Percentiles rank a stretch among this genome's conserved stretches.
Evolutionary conservation across 495 filamentous ascomycete species (phyloP).

Genomic region (Schizothecium vesticola): DNA sequence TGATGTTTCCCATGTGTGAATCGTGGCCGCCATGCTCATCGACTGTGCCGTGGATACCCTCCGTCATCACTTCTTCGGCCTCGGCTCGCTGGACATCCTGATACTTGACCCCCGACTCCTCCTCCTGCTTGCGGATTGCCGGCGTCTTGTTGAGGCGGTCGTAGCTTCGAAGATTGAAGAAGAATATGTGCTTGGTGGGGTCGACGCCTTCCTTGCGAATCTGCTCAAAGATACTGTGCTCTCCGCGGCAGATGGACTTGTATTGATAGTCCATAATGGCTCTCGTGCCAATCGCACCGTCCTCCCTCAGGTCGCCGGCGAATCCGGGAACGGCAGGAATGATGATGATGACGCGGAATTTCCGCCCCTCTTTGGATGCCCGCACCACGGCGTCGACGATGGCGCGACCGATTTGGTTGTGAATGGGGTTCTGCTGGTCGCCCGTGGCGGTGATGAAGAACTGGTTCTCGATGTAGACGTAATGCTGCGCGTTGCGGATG

Average conservation of each 20-base stretch:
- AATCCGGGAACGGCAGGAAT: slow-evolving; percentile 93
- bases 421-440: slow-evolving; percentile 74
- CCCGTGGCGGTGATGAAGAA: slow-evolving; percentile 97
- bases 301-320: slow-evolving; percentile 79
- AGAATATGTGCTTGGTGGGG: slow-evolving; percentile 74
- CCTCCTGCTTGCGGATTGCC: slow-evolving; percentile 61
- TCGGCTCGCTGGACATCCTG: slow-evolving; percentile 79
- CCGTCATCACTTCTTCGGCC: slow-evolving; percentile 78
- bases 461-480: slow-evolving; percentile 96
- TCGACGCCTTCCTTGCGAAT: slow-evolving; percentile 73
- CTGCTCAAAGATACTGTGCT: slow-evolving; percentile 81
- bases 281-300: slow-evolving; percentile 76
- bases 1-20: slow-evolving; percentile 34
- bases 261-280: slow-evolving; percentile 99
- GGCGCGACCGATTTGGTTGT: slow-evolving; percentile 78
- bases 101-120: slow-evolving; percentile 74
- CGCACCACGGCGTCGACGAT: slow-evolving; percentile 86
- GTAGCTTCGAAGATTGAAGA: slow-evolving; percentile 87
- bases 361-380: slow-evolving; percentile 76
- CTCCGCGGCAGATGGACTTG: slow-evolving; percentile 86
- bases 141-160: slow-evolving; percentile 82
- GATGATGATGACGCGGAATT: slow-evolving; percentile 84
- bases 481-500: slow-evolving; percentile 80
- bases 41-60: slow-evolving; percentile 57
- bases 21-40: slow-evolving; percentile 40